Base-by-base conservation (phyloP, 202 grass and related monocot species). In the Panicum hallii region DNA sequence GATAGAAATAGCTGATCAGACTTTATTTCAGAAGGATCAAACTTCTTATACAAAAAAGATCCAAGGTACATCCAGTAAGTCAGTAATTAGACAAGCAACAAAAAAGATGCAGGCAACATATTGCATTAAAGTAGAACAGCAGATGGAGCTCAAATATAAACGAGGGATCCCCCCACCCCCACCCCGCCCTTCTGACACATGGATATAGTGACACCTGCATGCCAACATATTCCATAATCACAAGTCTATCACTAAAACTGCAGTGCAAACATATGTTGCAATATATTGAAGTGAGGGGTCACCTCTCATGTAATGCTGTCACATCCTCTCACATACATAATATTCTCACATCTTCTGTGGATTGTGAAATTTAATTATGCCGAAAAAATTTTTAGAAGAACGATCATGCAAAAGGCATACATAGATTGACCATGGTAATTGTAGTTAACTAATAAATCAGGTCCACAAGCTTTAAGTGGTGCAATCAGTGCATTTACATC, bases 1-100 rank as follows among this genome's bases (percentile, higher is more conserved):
- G 71, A 81, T 41, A 80, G 5, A 72, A 65, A 78, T 40, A 50
- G 44, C n/a, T 80, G 23, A 53, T 90, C 79, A 86, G 69, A 53
- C 5, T 36, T 72, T 56, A 58, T 47, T 7, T 46, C 16, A 70
- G 41, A 71, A 70, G 26, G 22, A 72, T 86, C 20, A 53, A 48
- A 67, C 12, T 49, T 77, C 44, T 64, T 5, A 63, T 73, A 73
- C 34, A 32, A 9, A 74, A 43, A 63, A 34, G 19, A 52, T 63
- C 20, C 45, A 32, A 72, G 7, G 49, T 16, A 63, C 28, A 38
- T 38, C 36, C 36, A 38, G 4, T 38, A 6, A 76, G 19, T 40
- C 30, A 83, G 9, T 38, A 26, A 90, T 55, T 26, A 82, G 62
- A 57, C 28, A 79, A 86, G 78, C 20, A 82, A 78, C 0, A 19